Conservation (phyloP, 1,139 yeast species). For the Fermentozyma sake region DNA sequence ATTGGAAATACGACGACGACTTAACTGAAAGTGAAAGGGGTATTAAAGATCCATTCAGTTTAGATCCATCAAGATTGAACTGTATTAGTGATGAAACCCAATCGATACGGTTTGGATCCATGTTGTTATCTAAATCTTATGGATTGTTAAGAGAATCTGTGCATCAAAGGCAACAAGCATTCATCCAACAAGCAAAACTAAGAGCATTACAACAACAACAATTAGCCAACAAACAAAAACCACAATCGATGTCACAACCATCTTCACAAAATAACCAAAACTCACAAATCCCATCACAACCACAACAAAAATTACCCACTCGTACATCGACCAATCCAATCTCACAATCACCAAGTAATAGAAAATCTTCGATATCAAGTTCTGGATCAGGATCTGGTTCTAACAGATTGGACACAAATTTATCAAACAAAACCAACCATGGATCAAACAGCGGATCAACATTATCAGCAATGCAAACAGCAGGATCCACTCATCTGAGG, state of each 20-base stretch:
- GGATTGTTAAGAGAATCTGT: slow-evolving; percentile 57
- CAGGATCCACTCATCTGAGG: too few relatives aligned
- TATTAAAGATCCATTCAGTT: slow-evolving; percentile 49
- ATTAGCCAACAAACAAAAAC: slow-evolving; percentile 32
- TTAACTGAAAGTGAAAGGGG: slow-evolving; percentile 45
- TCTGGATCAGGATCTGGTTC: slow-evolving; percentile 2
- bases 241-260: slow-evolving; percentile 29
- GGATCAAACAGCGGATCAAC: too few relatives aligned
- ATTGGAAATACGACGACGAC: slow-evolving; percentile 77
- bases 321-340: slow-evolving; percentile 1
- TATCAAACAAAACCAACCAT: too few relatives aligned
- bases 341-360: background rate
- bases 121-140: slow-evolving; percentile 82
- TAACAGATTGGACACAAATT: too few relatives aligned
- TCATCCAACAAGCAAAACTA: slow-evolving; percentile 43
- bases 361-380: background rate
- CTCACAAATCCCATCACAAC: slow-evolving; percentile 1
- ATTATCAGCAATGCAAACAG: too few relatives aligned
- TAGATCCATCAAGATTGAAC: slow-evolving; percentile 67
- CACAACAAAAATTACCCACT: slow-evolving; percentile 1
- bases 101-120: slow-evolving; percentile 84
- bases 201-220: slow-evolving; percentile 44
- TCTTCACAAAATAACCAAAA: slow-evolving; percentile 2
- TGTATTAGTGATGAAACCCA: slow-evolving; percentile 85
- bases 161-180: slow-evolving; percentile 42